Evolutionary conservation across 257 asterid species (phyloP).

Genomic region (Solanum bukasovii): DNA sequence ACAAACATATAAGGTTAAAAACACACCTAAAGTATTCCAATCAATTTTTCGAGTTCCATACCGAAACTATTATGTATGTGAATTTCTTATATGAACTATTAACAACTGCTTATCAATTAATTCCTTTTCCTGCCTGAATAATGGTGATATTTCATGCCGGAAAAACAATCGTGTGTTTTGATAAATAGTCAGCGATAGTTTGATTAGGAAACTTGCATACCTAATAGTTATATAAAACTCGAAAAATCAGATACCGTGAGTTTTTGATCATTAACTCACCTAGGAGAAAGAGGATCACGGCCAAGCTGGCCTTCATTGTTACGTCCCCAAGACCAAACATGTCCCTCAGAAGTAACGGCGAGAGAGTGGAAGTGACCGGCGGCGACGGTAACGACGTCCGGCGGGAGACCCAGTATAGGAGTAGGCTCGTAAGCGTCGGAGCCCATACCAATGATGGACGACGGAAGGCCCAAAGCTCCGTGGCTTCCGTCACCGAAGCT

Average conservation of each 20-base stretch:
- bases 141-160: neutral
- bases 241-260: neutral
- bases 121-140: neutral
- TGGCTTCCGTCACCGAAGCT: constrained; percentile 93
- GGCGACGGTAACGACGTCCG: constrained; percentile 48
- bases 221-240: neutral
- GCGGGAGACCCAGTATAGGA: constrained; percentile 57
- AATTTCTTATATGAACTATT: neutral
- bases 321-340: constrained; percentile 95
- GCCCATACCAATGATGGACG: constrained; percentile 35
- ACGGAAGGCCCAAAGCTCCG: constrained; percentile 64
- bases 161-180: neutral
- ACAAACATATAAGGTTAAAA: neutral
- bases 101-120: neutral
- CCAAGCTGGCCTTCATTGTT: constrained; percentile 72
- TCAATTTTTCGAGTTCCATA: neutral
- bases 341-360: constrained; percentile 73
- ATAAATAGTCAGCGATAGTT: neutral
- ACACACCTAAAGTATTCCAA: neutral
- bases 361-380: constrained; percentile 96
- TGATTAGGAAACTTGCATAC: neutral
- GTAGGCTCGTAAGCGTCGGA: constrained; percentile 86
- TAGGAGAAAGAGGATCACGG: constrained; percentile 44
- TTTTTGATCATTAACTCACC: constrained; percentile 12
- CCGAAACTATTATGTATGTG: neutral